Evolutionary conservation across 2,329 filamentous ascomycete species (phyloP).

Genomic region (Phialophora tarda): DNA sequence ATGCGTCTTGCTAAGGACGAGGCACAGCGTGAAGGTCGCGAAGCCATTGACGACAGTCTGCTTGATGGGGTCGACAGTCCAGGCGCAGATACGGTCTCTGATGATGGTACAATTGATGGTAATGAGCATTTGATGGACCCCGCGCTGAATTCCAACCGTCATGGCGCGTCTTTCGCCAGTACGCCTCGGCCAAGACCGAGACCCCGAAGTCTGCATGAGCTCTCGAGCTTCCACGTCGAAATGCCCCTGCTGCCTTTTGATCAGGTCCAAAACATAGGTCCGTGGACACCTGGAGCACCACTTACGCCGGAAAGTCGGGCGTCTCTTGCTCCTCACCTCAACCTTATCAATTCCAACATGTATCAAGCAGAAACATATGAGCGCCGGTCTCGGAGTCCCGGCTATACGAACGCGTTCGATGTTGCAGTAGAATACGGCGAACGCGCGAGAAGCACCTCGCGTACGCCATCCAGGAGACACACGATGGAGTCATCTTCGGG

Average conservation of each 20-base stretch:
- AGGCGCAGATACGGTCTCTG: slow-evolving; percentile 40
- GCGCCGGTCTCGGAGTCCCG: slow-evolving; percentile 32
- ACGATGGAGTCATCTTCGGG: slow-evolving; percentile 32
- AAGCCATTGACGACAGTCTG: slow-evolving; percentile 38
- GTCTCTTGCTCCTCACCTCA: slow-evolving; percentile 27
- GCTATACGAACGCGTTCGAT: slow-evolving; percentile 20
- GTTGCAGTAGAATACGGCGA: slow-evolving; percentile 30
- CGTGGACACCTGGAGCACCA: slow-evolving; percentile 37
- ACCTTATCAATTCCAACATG: slow-evolving; percentile 21
- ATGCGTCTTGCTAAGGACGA: slow-evolving; percentile 54
- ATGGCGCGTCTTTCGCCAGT: slow-evolving; percentile 32
- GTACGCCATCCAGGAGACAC: slow-evolving; percentile 36
- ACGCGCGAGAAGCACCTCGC: slow-evolving; percentile 31
- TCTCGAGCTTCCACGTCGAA: slow-evolving; percentile 39
- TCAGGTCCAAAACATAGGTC: slow-evolving; percentile 36
- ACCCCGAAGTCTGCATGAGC: slow-evolving; percentile 39
- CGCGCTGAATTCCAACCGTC: slow-evolving; percentile 30
- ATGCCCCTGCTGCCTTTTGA: slow-evolving; percentile 38
- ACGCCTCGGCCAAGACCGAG: slow-evolving; percentile 32
- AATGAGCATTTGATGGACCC: slow-evolving; percentile 39
- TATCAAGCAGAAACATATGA: slow-evolving; percentile 26
- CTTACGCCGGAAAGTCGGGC: slow-evolving; percentile 30
- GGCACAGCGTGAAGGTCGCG: slow-evolving; percentile 36
- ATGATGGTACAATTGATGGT: slow-evolving; percentile 40
- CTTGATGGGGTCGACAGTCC: slow-evolving; percentile 39